These are phyloP conservation scores for Fraxinus velutina DNA, from an alignment of 305 asterid genomes.

Conservation along the genomic window DNA sequence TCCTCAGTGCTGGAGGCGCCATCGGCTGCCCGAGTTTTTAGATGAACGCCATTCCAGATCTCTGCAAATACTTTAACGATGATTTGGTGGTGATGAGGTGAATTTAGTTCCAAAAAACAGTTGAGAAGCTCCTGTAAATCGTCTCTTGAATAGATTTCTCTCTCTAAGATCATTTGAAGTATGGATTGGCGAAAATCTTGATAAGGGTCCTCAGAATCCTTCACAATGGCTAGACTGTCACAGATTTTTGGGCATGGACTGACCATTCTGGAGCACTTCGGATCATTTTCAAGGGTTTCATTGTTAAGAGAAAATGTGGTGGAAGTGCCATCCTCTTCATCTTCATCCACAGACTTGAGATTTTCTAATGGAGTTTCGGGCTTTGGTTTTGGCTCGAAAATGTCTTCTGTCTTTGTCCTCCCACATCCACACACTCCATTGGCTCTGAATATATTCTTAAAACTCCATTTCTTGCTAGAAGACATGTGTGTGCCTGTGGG, in stretches of 20 bases:
- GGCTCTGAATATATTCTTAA: conserved; percentile 28
- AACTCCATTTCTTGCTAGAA: conserved; percentile 29
- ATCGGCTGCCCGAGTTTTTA: not conserved
- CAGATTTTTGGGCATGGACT: conserved; percentile 35
- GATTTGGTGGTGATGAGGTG: conserved; percentile 46
- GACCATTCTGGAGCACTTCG: conserved; percentile 11
- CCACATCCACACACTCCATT: conserved; percentile 41
- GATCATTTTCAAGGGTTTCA: conserved; percentile 18
- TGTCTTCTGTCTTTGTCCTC: conserved; percentile 32
- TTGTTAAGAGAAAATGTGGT: conserved; percentile 28
- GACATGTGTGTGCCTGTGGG: conserved; percentile 23
- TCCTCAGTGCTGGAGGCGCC: not conserved
- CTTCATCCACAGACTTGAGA: not conserved
- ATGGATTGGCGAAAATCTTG: conserved; percentile 65
- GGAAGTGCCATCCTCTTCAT: conserved; percentile 28
- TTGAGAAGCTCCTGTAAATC: conserved; percentile 64
- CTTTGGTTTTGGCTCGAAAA: conserved; percentile 33
- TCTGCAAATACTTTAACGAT: conserved; percentile 55
- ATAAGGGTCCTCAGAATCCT: conserved; percentile 65
- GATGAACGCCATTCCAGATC: conserved; percentile 26
- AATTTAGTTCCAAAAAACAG: conserved; percentile 55
- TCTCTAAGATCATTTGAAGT: conserved; percentile 69
- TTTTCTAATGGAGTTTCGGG: conserved; percentile 8
- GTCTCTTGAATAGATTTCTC: conserved; percentile 38
- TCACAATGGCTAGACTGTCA: conserved; percentile 57